phyloP scores from a whole-genome alignment of 1,284 basidiomycete species.

The Boletellus deceptivus region DNA sequence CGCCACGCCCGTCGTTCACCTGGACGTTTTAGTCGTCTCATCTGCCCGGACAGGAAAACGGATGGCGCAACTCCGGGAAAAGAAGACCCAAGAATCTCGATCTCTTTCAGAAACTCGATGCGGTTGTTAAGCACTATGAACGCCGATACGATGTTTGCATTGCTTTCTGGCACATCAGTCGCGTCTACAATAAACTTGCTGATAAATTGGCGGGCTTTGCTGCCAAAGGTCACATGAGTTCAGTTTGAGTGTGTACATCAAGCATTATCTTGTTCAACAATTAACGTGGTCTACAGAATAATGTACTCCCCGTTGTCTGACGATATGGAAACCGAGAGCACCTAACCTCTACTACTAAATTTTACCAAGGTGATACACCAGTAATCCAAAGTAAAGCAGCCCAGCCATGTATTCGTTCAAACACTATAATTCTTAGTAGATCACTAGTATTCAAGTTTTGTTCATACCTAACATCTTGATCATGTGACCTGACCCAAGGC shows the following conservation, averaged over 20 bases:
- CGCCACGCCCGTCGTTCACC: not conserved
- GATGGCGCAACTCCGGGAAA: slow-evolving; percentile 10
- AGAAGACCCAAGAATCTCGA: slow-evolving; percentile 19
- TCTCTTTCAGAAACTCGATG: slow-evolving; percentile 16
- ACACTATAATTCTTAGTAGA: too few species aligned
- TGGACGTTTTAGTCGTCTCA: not conserved
- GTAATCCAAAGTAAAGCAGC: too few species aligned
- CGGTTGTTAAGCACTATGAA: slow-evolving; percentile 4
- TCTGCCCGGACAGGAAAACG: slow-evolving; percentile 1
- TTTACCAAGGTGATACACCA: too few species aligned
- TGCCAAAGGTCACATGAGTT: not conserved
- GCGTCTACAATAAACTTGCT: slow-evolving; percentile 13
- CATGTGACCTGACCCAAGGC: too few species aligned
- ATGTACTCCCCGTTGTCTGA: not conserved
- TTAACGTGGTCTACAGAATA: not conserved
- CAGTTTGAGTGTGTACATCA: slow-evolving; percentile 1
- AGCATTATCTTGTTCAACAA: slow-evolving; percentile 1
- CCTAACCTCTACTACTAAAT: too few species aligned
- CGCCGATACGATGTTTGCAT: slow-evolving; percentile 6
- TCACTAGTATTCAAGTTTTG: too few species aligned
- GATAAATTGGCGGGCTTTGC: slow-evolving; percentile 10
- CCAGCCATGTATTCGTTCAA: too few species aligned
- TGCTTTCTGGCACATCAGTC: slow-evolving; percentile 15
- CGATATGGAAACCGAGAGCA: not conserved
- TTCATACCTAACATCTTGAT: too few species aligned